phyloP scores from a whole-genome alignment of 1,284 basidiomycete species.

The Ustanciosporium gigantosporum region DNA sequence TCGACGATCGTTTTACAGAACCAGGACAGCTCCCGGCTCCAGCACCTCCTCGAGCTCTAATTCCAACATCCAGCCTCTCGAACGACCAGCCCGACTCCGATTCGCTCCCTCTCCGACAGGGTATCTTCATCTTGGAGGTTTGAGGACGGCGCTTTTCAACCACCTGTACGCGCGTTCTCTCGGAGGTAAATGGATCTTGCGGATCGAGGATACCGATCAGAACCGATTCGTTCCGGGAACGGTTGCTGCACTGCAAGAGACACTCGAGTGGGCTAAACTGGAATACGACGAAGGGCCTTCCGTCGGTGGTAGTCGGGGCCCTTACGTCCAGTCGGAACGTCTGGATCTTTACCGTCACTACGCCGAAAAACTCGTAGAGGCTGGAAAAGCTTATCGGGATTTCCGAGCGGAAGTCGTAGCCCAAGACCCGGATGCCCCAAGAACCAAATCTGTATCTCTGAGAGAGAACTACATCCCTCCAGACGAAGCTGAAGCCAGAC shows the following conservation, averaged over 20 bases:
- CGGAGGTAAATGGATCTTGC: constrained; percentile 82
- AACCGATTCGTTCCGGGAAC: constrained; percentile 72
- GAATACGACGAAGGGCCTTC: constrained; percentile 82
- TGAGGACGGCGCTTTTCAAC: constrained; percentile 95
- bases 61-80: no score
- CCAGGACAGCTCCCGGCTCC: no score
- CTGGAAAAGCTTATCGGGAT: constrained; percentile 89
- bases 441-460: constrained; percentile 70
- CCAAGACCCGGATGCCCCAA: constrained; percentile 66
- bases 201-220: constrained; percentile 91
- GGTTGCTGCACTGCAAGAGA: constrained; percentile 75
- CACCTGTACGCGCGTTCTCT: constrained; percentile 80
- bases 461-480: constrained; percentile 78
- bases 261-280: constrained; percentile 88
- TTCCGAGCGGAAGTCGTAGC: constrained; percentile 76
- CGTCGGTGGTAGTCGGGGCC: constrained; percentile 59
- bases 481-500: constrained; percentile 74
- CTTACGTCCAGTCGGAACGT: constrained; percentile 74
- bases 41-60: no score
- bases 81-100: constrained; percentile 69
- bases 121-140: constrained; percentile 86
- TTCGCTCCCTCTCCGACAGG: constrained; percentile 98
- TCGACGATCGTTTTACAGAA: no score
- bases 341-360: constrained; percentile 80
- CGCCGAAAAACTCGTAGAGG: constrained; percentile 74